Conservation (phyloP, 352 stramenopile species). For the Phytophthora rubi region DNA sequence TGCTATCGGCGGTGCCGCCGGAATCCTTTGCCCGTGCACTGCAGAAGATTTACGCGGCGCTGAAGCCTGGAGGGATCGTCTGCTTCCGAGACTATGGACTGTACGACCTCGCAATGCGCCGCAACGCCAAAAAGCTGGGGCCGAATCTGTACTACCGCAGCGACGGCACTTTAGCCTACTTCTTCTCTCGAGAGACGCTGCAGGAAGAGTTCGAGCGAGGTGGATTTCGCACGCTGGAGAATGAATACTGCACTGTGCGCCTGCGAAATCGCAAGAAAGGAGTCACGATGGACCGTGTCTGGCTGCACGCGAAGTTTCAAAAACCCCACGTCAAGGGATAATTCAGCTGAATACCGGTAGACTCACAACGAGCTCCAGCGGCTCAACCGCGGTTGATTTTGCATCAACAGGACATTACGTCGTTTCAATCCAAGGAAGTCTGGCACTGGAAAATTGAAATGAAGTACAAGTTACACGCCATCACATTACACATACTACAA, state of each 20-base stretch:
- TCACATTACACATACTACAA: background rate
- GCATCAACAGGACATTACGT: too few relatives aligned
- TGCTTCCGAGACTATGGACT: conserved; percentile 90
- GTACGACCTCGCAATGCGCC: conserved; percentile 88
- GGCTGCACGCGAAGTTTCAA: conserved; percentile 76
- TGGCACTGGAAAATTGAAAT: background rate
- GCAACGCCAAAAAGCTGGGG: conserved; percentile 71
- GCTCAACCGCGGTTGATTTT: too few relatives aligned
- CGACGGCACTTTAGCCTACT: conserved; percentile 80
- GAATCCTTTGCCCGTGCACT: conserved; percentile 56
- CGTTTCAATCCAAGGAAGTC: too few relatives aligned
- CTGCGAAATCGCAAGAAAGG: conserved; percentile 76
- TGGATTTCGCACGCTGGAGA: conserved; percentile 62
- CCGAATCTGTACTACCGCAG: conserved; percentile 74
- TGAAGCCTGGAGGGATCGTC: conserved; percentile 72
- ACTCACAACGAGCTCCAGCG: background rate
- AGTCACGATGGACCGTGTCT: conserved; percentile 81
- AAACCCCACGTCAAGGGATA: conserved; percentile 35
- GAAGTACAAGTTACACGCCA: background rate
- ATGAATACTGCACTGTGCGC: conserved; percentile 80
- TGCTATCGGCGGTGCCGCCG: conserved; percentile 78
- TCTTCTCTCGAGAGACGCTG: conserved; percentile 75
- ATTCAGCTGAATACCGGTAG: conserved; percentile 4
- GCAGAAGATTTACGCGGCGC: conserved; percentile 56
- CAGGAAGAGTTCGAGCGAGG: conserved; percentile 50